Conservation (phyloP, 2,329 filamentous ascomycete genomes). For the Clonostachys byssicola region DNA sequence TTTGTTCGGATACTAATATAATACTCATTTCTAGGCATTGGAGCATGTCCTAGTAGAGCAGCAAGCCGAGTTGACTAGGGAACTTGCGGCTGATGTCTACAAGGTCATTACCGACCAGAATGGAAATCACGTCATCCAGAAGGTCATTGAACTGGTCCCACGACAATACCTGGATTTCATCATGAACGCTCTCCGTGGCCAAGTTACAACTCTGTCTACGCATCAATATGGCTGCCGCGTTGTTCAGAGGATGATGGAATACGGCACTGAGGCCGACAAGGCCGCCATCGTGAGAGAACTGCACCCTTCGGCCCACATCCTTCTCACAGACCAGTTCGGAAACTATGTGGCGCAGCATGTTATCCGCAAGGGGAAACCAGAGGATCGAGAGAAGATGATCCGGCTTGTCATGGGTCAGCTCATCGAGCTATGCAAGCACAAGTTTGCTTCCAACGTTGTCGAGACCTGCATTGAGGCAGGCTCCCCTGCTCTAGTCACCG, state of each 20-base stretch:
- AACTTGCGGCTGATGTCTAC: slow-evolving; percentile 73
- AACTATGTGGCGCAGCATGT: slow-evolving; percentile 97
- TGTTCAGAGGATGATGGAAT: slow-evolving; percentile 86
- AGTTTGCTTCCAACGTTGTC: slow-evolving; percentile 95
- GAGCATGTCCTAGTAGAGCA: slow-evolving; percentile 91
- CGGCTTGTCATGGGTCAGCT: slow-evolving; percentile 68
- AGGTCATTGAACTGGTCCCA: slow-evolving; percentile 79
- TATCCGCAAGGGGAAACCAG: slow-evolving; percentile 70
- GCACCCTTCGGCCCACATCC: slow-evolving; percentile 62
- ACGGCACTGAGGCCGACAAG: slow-evolving; percentile 70
- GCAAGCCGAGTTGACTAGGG: slow-evolving; percentile 77
- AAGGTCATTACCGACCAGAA: slow-evolving; percentile 82
- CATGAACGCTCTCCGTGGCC: slow-evolving; percentile 72
- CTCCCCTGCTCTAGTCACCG: slow-evolving; percentile 61
- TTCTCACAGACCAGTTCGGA: slow-evolving; percentile 85
- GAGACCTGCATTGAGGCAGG: slow-evolving; percentile 84
- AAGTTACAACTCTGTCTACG: slow-evolving; percentile 68
- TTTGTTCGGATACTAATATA: slow-evolving; percentile 13
- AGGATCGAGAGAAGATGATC: slow-evolving; percentile 72
- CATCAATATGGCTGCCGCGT: slow-evolving; percentile 90
- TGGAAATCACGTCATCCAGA: slow-evolving; percentile 95
- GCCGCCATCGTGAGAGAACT: slow-evolving; percentile 73
- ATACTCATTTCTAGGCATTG: slow-evolving; percentile 56
- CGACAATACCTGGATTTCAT: slow-evolving; percentile 79
- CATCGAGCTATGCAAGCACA: slow-evolving; percentile 81